Base-by-base conservation (phyloP, 2,329 filamentous ascomycete species). In the Dactylellina haptotyla region DNA sequence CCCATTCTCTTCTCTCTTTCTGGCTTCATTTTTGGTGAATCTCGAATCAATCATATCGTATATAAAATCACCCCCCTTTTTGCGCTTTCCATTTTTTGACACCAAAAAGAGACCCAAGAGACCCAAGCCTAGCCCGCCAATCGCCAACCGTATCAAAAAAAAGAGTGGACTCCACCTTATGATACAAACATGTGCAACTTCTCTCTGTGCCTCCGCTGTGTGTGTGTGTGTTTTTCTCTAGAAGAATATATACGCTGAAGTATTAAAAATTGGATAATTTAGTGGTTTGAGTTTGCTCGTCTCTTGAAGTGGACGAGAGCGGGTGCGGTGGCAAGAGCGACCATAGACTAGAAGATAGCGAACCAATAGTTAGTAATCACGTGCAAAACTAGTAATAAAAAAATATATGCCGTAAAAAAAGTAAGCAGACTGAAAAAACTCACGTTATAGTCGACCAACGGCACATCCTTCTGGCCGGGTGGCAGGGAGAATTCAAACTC, bases 401-500 rank as follows among this genome's bases (percentile, higher is more conserved):
- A 53, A 18, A 16, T 34, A n/a, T n/a, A n/a, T 2, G 26, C 3
- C 4, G 16, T 23, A 26, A 5, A 10, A 20, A 2, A 16, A 45
- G 4, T 12, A 16, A 34, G 43, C 4, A 26, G 26, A 1, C 4
- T 32, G 10, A 16, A 23, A 46, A 50, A 32, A 66, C 70, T 62
- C 39, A 74, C 70, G 25, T 69, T 75, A 43, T 89, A 90, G 79
- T 91, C 89, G 5, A 89, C 91, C 16, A 81, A 83, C 1, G 89
- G 85, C 37, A 91, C 85, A 0, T 83, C 82, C 61, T 82, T 82
- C 72, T 81, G 84, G 0, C 85, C 87, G 61, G 87, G 84, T 3
- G 85, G 75, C 46, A 88, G 89, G 51, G 79, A 81, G 46, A 91
- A 83, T 78, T 84, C 86, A 78, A 91, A 85, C 51, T 87, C 82